Percentiles rank a stretch among this genome's conserved stretches.
phyloP scores from a whole-genome alignment of 2,329 filamentous ascomycete species.

The Nemania bipapillata region DNA sequence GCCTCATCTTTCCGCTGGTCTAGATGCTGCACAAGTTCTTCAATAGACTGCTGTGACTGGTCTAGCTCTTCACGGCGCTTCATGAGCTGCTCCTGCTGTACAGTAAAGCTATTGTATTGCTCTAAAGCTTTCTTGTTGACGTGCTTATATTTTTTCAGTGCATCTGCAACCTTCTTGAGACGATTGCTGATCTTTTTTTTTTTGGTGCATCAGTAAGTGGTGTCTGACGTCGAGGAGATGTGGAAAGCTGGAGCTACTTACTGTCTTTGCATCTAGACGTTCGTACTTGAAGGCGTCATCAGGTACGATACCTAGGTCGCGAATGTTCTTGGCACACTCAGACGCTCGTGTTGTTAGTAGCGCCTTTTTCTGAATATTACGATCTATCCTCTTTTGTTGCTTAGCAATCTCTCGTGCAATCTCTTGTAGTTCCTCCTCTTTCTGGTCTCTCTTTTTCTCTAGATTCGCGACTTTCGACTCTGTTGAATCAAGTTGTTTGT shows the following conservation, averaged over 20 bases:
- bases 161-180: conserved; percentile 90
- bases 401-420: conserved; percentile 82
- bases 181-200: conserved; percentile 67
- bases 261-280: conserved; percentile 79
- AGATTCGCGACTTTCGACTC: conserved; percentile 54
- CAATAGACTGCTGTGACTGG: conserved; percentile 84
- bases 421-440: conserved; percentile 78
- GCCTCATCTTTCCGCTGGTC: conserved; percentile 97
- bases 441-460: conserved; percentile 65
- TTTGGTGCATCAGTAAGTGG: conserved; percentile 35
- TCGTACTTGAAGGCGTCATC: conserved; percentile 95
- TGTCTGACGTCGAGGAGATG: background rate
- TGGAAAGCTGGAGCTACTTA: conserved; percentile 60
- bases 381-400: conserved; percentile 89
- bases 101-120: conserved; percentile 97
- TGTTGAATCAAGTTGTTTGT: conserved; percentile 72
- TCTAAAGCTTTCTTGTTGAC: conserved; percentile 99
- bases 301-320: conserved; percentile 89
- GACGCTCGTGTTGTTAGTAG: conserved; percentile 78
- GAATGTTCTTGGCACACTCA: conserved; percentile 87
- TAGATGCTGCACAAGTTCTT: conserved; percentile 89
- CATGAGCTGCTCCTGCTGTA: conserved; percentile 85
- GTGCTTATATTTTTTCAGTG: conserved; percentile 94
- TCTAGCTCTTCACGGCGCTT: conserved; percentile 88
- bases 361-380: conserved; percentile 88